Conservation (phyloP, 495 filamentous ascomycete genomes). For the Neurospora sp. region DNA sequence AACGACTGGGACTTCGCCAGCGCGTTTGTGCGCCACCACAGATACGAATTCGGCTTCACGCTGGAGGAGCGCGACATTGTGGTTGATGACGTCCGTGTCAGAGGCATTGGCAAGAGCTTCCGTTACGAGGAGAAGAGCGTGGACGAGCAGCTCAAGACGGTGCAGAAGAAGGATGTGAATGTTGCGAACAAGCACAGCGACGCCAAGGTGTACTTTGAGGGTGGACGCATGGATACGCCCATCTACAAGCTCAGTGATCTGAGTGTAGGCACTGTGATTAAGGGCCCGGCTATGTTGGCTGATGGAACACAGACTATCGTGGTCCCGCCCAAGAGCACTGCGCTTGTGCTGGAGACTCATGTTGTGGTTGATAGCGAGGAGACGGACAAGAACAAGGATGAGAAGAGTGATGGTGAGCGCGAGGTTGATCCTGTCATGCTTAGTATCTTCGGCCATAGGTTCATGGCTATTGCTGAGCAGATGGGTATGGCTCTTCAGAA, state of each 20-base stretch:
- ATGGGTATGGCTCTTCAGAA: slow-evolving; percentile 96
- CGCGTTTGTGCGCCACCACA: slow-evolving; percentile 77
- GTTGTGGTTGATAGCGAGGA: slow-evolving; percentile 63
- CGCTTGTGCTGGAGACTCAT: slow-evolving; percentile 63
- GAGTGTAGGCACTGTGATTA: slow-evolving; percentile 61
- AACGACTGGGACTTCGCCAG: slow-evolving; percentile 71
- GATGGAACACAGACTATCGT: slow-evolving; percentile 96
- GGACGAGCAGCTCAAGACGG: slow-evolving; percentile 62
- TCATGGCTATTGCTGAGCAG: slow-evolving; percentile 98
- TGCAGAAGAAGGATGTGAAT: slow-evolving; percentile 39
- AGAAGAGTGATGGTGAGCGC: slow-evolving; percentile 36
- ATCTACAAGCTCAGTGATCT: slow-evolving; percentile 80
- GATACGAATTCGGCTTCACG: slow-evolving; percentile 92
- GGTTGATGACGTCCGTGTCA: slow-evolving; percentile 81
- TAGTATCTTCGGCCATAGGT: slow-evolving; percentile 90
- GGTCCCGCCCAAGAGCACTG: slow-evolving; percentile 68
- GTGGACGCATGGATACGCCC: slow-evolving; percentile 65
- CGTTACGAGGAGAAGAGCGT: slow-evolving; percentile 69
- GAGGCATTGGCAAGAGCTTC: slow-evolving; percentile 83
- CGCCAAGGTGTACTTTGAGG: slow-evolving; percentile 61
- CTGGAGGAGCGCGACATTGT: slow-evolving; percentile 83
- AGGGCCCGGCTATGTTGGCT: slow-evolving; percentile 83
- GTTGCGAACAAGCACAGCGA: slow-evolving; percentile 45
- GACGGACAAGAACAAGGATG: slow-evolving; percentile 43
- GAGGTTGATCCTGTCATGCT: slow-evolving; percentile 80